Evolutionary conservation across 2,329 filamentous ascomycete genomes (phyloP).

Genomic region (Clonostachys sp.): DNA sequence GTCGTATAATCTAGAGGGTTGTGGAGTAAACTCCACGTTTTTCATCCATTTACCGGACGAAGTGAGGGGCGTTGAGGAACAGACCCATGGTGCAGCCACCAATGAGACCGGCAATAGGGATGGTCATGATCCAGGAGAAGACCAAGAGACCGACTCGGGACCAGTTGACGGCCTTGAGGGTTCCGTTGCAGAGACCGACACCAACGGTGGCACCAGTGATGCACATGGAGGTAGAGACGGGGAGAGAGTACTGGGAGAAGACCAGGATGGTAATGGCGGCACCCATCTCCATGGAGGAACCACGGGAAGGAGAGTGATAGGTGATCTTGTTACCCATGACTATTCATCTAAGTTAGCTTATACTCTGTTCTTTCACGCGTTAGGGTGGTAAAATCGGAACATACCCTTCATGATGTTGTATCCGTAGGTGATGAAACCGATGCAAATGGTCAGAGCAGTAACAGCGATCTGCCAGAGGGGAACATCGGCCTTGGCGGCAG

Average conservation of each 20-base stretch:
- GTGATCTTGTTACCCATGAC: conserved; percentile 82
- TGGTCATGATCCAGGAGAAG: conserved; percentile 53
- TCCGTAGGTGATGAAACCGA: conserved; percentile 69
- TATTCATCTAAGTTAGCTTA: conserved; percentile 14
- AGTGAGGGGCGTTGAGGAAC: conserved; percentile 32
- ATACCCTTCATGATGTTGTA: conserved; percentile 81
- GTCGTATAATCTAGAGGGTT: too few relatives aligned
- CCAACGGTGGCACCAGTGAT: conserved; percentile 77
- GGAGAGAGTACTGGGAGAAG: conserved; percentile 71
- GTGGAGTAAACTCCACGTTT: too few relatives aligned
- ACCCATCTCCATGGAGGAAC: conserved; percentile 75
- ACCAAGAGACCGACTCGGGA: conserved; percentile 65
- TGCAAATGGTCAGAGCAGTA: conserved; percentile 55
- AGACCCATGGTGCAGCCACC: conserved; percentile 34
- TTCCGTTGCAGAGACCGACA: conserved; percentile 73
- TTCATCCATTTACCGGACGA: conserved; percentile 2
- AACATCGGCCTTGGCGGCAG: conserved; percentile 41
- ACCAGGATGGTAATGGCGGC: conserved; percentile 72
- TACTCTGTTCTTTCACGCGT: neutral
- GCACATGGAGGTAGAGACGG: conserved; percentile 75
- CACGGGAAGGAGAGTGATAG: conserved; percentile 55
- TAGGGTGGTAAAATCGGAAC: conserved; percentile 8
- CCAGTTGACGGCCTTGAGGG: conserved; percentile 69
- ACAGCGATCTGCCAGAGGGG: conserved; percentile 75
- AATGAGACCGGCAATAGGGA: conserved; percentile 34